phyloP scores from a whole-genome alignment of 2,329 filamentous ascomycete species.

The Fusarium ambrosium region DNA sequence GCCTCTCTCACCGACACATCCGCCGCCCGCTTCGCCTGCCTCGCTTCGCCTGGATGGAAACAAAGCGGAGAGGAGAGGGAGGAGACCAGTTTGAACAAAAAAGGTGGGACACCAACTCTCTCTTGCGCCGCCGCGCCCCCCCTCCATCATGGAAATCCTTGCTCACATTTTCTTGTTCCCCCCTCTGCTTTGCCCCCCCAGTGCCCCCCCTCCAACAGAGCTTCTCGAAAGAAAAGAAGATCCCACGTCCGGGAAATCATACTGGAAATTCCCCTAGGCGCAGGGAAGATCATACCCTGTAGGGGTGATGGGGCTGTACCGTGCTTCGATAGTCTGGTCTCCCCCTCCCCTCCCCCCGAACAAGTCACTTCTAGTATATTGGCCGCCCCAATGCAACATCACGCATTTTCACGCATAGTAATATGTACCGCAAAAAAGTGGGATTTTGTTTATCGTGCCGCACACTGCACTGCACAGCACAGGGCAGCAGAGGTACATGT shows the following conservation, averaged over 20 bases:
- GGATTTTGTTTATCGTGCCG: background rate
- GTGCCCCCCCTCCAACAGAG: conserved; percentile 12
- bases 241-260: conserved; percentile 18
- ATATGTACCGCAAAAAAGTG: background rate
- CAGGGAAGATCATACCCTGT: conserved; percentile 29
- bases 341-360: conserved; percentile 16
- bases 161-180: background rate
- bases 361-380: conserved; percentile 28
- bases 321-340: conserved; percentile 2
- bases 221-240: conserved; percentile 43
- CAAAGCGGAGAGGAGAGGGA: conserved; percentile 12
- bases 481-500: background rate
- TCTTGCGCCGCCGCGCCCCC: background rate
- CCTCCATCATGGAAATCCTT: conserved; percentile 21
- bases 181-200: background rate
- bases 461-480: background rate
- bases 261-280: conserved; percentile 34
- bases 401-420: conserved; percentile 5
- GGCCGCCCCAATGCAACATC: conserved; percentile 26
- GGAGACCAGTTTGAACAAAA: background rate
- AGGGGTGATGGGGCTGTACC: background rate
- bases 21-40: conserved; percentile 12
- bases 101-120: background rate
- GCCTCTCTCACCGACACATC: conserved; percentile 30
- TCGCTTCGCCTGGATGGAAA: conserved; percentile 26